Evolutionary conservation across 306 rosid genomes (phyloP), one percentile per base, ranked within the genome.

Genomic region (Mimosa pudica): DNA sequence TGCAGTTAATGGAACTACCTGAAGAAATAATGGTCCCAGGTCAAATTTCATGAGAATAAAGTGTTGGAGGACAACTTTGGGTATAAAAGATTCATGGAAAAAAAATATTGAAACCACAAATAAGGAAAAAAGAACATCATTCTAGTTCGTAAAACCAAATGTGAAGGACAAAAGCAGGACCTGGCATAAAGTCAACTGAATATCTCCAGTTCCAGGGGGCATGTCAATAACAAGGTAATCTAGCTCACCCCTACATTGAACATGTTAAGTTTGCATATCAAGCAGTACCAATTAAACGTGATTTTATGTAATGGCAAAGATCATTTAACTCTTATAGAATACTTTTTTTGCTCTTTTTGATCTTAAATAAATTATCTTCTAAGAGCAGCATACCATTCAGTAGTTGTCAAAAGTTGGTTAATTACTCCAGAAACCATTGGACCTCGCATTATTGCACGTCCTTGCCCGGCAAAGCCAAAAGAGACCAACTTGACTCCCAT

Each of bases 171-270:
- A 77, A 64, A 54, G 35, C 42, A 78, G 81, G 82, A 95, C 98
- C 99, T 93, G 99, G 83, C 99, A 95, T 85, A 95, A 89, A 76
- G 99, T 95, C 64, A 95, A 92, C 82, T 95, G 99, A 82, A 93
- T 95, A 86, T 95, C 99, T 81, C 98, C 99, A 48, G 99, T 95
- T 88, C 99, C 99, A 46, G 98, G 98, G 80, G 99, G 99, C 99
- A 95, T 95, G 80, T 95, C 99, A 20, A 95, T 83, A 62, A 95
- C 85, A 79, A 95, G 98, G 86, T 95, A 95, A 88, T 95, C 99
- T 85, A 95, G 84, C 87, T 93, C 99, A 4, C 97, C 98, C 99
- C 99, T 95, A 64, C 86, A 87, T 80, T 45, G 68, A 90, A 77
- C 46, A 66, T 81, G 68, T 48, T 62, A 77, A 71, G 62, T 80